Conservation (phyloP, 495 filamentous ascomycete species). For the Saxispiralis lemnorum region DNA sequence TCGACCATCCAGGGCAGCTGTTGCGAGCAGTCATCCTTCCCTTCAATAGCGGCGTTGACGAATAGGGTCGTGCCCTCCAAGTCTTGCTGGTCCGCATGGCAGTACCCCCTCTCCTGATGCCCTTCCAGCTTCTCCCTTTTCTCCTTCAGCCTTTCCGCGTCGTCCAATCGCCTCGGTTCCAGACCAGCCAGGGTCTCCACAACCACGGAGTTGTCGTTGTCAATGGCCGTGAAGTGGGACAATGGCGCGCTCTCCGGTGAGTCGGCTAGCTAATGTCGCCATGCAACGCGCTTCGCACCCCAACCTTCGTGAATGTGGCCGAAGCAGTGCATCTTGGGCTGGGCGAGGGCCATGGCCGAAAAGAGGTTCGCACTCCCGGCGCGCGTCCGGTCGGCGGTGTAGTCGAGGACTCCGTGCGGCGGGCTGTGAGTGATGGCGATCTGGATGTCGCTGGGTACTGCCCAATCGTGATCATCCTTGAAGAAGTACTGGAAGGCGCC, state of each 20-base stretch:
- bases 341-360: slow-evolving; percentile 31
- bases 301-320: slow-evolving; percentile 62
- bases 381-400: slow-evolving; percentile 18
- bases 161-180: slow-evolving; percentile 7
- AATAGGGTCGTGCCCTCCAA: slow-evolving; percentile 46
- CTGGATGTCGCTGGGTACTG: slow-evolving; percentile 25
- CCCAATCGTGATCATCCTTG: slow-evolving; percentile 37
- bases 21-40: slow-evolving; percentile 13
- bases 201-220: slow-evolving; percentile 15
- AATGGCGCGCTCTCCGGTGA: slow-evolving; percentile 28
- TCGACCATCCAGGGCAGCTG: slow-evolving; percentile 1
- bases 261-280: slow-evolving; percentile 27
- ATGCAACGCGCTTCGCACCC: slow-evolving; percentile 45
- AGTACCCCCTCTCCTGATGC: background rate
- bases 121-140: background rate
- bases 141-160: background rate
- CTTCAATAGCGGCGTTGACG: slow-evolving; percentile 52
- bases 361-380: slow-evolving; percentile 44
- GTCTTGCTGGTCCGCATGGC: slow-evolving; percentile 22
- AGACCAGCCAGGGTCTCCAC: slow-evolving; percentile 29
- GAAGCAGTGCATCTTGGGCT: slow-evolving; percentile 49
- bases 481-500: slow-evolving; percentile 47
- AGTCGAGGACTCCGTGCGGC: slow-evolving; percentile 41
- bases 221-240: slow-evolving; percentile 4
- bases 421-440: slow-evolving; percentile 63